Percentiles rank a stretch among this genome's conserved stretches.
Conservation (phyloP, 768 basidiomycete genomes). For the Boletus sp. region DNA sequence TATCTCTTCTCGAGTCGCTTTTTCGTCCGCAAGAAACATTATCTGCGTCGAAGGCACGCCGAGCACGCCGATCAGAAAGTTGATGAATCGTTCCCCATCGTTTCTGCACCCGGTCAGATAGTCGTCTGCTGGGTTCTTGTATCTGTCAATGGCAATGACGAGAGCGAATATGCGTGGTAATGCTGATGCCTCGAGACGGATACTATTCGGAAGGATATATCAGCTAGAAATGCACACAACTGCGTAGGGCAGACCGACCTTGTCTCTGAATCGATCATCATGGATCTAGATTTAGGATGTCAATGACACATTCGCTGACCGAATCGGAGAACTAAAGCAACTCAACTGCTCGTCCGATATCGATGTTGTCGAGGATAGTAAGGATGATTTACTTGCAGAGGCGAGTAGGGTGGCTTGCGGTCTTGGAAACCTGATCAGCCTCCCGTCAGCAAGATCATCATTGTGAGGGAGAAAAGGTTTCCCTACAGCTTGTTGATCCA, state of each 20-base stretch:
- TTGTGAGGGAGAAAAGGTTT: not conserved
- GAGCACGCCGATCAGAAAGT: conserved; percentile 10
- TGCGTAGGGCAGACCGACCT: not conserved
- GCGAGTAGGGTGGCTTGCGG: not conserved
- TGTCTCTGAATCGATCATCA: not conserved
- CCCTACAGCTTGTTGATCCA: conserved; percentile 13
- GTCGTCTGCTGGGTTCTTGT: not conserved
- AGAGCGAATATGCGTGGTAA: conserved; percentile 18
- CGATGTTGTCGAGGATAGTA: not conserved
- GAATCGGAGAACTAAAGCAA: not conserved
- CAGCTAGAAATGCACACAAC: not conserved
- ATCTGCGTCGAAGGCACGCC: conserved; percentile 13
- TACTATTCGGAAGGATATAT: not conserved
- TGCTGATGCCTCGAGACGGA: not conserved
- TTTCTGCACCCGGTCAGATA: conserved; percentile 17
- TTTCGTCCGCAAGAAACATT: conserved; percentile 12
- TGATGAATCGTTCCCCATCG: conserved; percentile 15
- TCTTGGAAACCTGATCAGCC: conserved; percentile 1
- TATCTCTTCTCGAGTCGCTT: conserved; percentile 12
- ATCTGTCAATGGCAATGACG: conserved; percentile 16
- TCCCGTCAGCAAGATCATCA: not conserved
- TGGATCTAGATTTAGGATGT: conserved; percentile 9
- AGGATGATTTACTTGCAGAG: not conserved
- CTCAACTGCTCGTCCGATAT: conserved; percentile 13
- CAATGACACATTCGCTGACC: not conserved